Evolutionary conservation across 108 stramenopile species (phyloP).

Genomic region (Fragilaria radians): DNA sequence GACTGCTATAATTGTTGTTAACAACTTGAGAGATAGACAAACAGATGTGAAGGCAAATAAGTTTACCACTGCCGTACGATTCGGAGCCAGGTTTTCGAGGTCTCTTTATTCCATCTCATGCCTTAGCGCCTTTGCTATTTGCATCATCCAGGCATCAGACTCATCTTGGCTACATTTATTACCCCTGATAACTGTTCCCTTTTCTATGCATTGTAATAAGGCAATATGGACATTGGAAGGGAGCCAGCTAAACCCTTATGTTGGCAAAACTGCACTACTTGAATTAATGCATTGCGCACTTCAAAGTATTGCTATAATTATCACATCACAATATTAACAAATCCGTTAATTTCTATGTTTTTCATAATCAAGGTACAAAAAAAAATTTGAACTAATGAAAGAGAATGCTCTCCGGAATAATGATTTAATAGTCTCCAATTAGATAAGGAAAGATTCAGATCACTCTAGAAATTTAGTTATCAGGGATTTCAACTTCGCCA

Average conservation of each 20-base stretch:
- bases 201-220: constrained; percentile 44
- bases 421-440: too few relatives aligned
- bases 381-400: too few relatives aligned
- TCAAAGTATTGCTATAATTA: constrained; percentile 18
- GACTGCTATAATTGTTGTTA: constrained; percentile 84
- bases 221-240: constrained; percentile 56
- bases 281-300: constrained; percentile 79
- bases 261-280: constrained; percentile 73
- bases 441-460: too few relatives aligned
- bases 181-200: constrained; percentile 51
- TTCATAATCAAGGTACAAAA: too few relatives aligned
- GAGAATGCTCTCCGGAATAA: too few relatives aligned
- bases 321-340: background rate
- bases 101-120: constrained; percentile 50
- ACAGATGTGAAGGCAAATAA: constrained; percentile 72
- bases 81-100: constrained; percentile 60
- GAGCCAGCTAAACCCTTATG: constrained; percentile 60
- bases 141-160: constrained; percentile 11
- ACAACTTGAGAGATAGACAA: constrained; percentile 84
- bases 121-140: constrained; percentile 32
- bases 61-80: constrained; percentile 73
- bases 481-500: constrained; percentile 90
- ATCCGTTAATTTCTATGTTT: too few relatives aligned
- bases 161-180: constrained; percentile 14
- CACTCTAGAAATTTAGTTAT: too few relatives aligned